Percentiles rank a stretch among this genome's conserved stretches.
Evolutionary conservation across 768 basidiomycete species (phyloP).

Genomic region (Auriculariales sp.): DNA sequence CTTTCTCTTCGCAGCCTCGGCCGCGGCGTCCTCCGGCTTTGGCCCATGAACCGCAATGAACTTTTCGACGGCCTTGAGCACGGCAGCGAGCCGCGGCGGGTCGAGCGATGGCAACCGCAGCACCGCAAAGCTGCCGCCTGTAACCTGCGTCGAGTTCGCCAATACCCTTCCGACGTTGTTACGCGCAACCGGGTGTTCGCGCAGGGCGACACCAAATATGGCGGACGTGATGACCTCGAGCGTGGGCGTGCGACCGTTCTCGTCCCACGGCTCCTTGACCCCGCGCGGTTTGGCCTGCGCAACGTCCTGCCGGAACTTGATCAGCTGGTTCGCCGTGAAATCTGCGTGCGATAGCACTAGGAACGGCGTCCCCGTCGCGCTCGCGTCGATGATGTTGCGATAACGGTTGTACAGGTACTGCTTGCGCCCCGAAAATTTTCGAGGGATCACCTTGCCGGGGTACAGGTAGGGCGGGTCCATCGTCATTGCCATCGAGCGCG

Average conservation of each 20-base stretch:
- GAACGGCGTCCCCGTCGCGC: slow-evolving; percentile 37
- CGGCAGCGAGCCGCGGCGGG: slow-evolving; percentile 54
- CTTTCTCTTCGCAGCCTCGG: slow-evolving; percentile 29
- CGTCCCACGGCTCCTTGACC: slow-evolving; percentile 7
- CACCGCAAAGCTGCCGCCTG: slow-evolving; percentile 44
- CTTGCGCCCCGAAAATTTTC: slow-evolving; percentile 69
- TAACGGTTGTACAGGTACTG: slow-evolving; percentile 71
- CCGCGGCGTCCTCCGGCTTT: slow-evolving; percentile 32
- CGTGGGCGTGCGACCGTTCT: slow-evolving; percentile 20
- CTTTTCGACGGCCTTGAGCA: slow-evolving; percentile 54
- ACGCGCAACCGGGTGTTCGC: slow-evolving; percentile 25
- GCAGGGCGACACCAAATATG: slow-evolving; percentile 64
- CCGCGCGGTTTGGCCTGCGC: slow-evolving; percentile 25
- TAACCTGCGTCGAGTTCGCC: slow-evolving; percentile 38
- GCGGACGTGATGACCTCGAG: slow-evolving; percentile 64
- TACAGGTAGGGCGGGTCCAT: slow-evolving; percentile 35
- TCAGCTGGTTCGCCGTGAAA: slow-evolving; percentile 52
- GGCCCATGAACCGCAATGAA: slow-evolving; percentile 44
- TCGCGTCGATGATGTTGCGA: slow-evolving; percentile 48
- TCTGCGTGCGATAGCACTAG: slow-evolving; percentile 69
- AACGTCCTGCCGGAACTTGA: slow-evolving; percentile 57
- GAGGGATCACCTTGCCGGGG: slow-evolving; percentile 39
- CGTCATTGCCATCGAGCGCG: slow-evolving; percentile 42
- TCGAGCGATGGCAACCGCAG: slow-evolving; percentile 51
- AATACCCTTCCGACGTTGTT: slow-evolving; percentile 19